A percentile compares a stretch with the other conserved stretches of the same genome.
Evolutionary conservation across 306 rosid genomes (phyloP).

Genomic region (Quercus gilva): DNA sequence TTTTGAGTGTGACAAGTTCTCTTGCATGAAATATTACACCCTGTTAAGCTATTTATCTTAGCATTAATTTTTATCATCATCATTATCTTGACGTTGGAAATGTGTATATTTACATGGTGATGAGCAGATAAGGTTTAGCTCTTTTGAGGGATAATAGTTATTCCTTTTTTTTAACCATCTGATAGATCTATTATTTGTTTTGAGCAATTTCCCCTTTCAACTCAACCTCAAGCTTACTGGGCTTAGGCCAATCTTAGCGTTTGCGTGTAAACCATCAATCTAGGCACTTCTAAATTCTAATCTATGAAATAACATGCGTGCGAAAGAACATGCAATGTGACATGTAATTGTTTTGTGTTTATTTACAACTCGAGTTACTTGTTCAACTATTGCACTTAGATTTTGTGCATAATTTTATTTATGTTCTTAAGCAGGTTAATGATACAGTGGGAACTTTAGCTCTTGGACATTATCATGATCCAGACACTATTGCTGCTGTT

Average conservation of each 20-base stretch:
- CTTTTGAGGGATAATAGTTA: background rate
- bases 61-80: background rate
- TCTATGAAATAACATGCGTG: background rate
- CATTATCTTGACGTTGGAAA: background rate
- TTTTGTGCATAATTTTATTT: slow-evolving; percentile 1
- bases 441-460: slow-evolving; percentile 94
- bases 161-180: background rate
- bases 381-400: background rate
- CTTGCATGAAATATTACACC: too few species aligned
- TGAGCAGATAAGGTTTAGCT: background rate
- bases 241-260: background rate
- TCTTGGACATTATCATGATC: slow-evolving; percentile 79
- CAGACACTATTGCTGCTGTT: slow-evolving; percentile 88
- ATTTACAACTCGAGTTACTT: background rate
- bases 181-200: background rate
- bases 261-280: background rate
- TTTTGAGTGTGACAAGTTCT: background rate
- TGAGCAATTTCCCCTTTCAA: background rate
- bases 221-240: background rate
- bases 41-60: too few species aligned
- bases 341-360: background rate
- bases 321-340: background rate
- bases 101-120: background rate
- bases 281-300: background rate
- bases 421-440: slow-evolving; percentile 58